Evolutionary conservation across 768 basidiomycete species (phyloP), one percentile per base, ranked within the genome.

Genomic region (Leucosporidium yakuticum): DNA sequence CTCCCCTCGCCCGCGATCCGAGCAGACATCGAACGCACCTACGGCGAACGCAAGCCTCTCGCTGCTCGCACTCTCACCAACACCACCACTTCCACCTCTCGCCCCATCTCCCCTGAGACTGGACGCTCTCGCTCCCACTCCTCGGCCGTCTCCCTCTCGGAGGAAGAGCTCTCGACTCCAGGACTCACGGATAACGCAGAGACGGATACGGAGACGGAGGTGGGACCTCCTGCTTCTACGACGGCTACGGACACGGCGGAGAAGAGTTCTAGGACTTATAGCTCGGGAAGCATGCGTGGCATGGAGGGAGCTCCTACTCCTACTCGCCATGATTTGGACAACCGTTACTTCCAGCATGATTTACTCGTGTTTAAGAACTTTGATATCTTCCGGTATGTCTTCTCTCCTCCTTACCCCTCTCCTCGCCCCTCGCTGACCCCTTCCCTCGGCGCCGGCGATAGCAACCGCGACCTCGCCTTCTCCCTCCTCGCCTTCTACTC

Each of bases 261-360:
- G 19, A n/a, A 50, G 49, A 50, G 49, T 17, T 50, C 50, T 8
- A 51, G 23, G 23, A 51, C 50, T n/a, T 27, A 23, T 14, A 7
- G 8, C 8, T 51, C 50, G 4, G 50, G 50, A 19, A 23, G 23
- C 23, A 4, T 27, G 50, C 7, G 8, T 51, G 50, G 21, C 21
- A 17, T 9, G 14, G 12, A 20, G 2, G 14, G 34, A 9, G 29
- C 55, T 2, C 44, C 48, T 15, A 69, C 60, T 3, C 44, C 48
- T 14, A 69, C 60, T 2, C 87, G 91, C 76, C 93, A 96, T 78
- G 96, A 98, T 77, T 80, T 99, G 49, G 81, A 91, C 70, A 87
- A 90, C 79, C 85, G 86, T 74, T 99, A 92, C 79, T 97, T 99
- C 82, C 81, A 89, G 63, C 85, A 90, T 69, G 96, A 98, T 76